Evolutionary conservation across 495 filamentous ascomycete genomes (phyloP).

Genomic region (Aspergillus baeticus): DNA sequence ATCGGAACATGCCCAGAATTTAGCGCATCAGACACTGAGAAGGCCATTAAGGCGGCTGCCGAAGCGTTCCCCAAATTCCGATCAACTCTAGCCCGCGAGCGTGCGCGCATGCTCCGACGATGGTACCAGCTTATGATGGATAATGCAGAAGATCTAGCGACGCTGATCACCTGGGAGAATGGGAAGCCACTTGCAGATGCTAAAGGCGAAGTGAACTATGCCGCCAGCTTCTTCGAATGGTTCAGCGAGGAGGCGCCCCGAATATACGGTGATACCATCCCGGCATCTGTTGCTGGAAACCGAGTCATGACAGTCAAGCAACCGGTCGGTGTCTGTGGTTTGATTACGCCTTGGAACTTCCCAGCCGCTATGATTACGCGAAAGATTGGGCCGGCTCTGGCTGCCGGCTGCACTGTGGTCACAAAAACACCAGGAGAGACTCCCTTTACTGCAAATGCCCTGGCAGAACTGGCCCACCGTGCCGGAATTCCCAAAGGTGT

Average conservation of each 20-base stretch:
- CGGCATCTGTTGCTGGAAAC: slow-evolving; percentile 65
- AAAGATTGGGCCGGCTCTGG: slow-evolving; percentile 83
- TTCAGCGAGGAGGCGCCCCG: slow-evolving; percentile 75
- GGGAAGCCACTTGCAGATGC: slow-evolving; percentile 72
- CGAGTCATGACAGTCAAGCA: slow-evolving; percentile 78
- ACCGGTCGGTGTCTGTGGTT: slow-evolving; percentile 88
- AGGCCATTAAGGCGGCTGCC: slow-evolving; percentile 73
- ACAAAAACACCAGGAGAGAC: slow-evolving; percentile 85
- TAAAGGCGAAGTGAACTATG: slow-evolving; percentile 69
- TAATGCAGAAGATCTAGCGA: slow-evolving; percentile 84
- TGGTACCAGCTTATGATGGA: slow-evolving; percentile 91
- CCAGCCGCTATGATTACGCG: slow-evolving; percentile 90
- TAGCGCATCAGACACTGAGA: slow-evolving; percentile 67
- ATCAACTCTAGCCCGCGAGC: slow-evolving; percentile 72
- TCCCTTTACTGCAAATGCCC: slow-evolving; percentile 76
- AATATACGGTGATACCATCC: slow-evolving; percentile 72
- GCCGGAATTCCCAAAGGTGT: slow-evolving; percentile 85
- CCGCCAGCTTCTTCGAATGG: slow-evolving; percentile 76
- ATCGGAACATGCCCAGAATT: slow-evolving; percentile 88
- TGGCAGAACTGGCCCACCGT: slow-evolving; percentile 77
- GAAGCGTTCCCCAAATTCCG: slow-evolving; percentile 76
- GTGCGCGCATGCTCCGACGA: slow-evolving; percentile 76
- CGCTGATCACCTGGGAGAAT: slow-evolving; percentile 83
- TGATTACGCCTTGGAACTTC: slow-evolving; percentile 98
- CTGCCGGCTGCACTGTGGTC: slow-evolving; percentile 81